Evolutionary conservation across 177 flowering plant species (phyloP).

Genomic region (Vitis hybrid): DNA sequence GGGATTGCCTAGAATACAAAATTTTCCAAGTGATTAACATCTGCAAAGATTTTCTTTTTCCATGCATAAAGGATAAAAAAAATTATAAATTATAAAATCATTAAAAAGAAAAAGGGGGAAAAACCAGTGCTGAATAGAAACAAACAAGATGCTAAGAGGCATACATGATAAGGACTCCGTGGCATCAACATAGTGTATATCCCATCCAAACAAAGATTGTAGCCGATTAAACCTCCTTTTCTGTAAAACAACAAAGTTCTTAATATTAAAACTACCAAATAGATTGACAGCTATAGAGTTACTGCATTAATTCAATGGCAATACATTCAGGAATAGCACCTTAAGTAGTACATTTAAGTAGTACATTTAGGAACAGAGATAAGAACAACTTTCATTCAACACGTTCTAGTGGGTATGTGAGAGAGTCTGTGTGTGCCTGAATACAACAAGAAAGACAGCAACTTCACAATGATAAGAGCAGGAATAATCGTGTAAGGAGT

Average conservation of each 20-base stretch:
- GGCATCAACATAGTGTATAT: constrained; percentile 66
- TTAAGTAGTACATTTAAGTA: neutral
- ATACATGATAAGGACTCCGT: constrained; percentile 65
- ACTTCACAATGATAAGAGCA: too few relatives aligned
- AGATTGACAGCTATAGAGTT: neutral
- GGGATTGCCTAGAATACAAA: constrained; percentile 39
- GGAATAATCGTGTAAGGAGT: too few relatives aligned
- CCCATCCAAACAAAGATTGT: constrained; percentile 73
- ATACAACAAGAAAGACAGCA: too few relatives aligned
- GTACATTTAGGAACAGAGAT: neutral
- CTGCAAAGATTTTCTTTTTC: too few relatives aligned
- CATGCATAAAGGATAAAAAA: too few relatives aligned
- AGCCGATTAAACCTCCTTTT: constrained; percentile 71
- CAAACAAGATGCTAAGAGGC: constrained; percentile 3
- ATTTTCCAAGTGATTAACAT: too few relatives aligned
- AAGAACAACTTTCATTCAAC: neutral
- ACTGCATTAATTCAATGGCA: neutral
- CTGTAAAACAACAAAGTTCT: constrained; percentile 33
- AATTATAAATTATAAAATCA: neutral
- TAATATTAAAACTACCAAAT: constrained; percentile 1
- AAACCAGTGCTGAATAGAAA: neutral
- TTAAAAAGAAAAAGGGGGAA: neutral
- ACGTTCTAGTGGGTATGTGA: too few relatives aligned
- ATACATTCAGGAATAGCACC: neutral
- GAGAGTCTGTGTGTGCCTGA: too few relatives aligned